Evolutionary conservation across 2,329 filamentous ascomycete genomes (phyloP), one percentile per base, ranked within the genome.

Genomic region (Aurifilum marmelostoma): DNA sequence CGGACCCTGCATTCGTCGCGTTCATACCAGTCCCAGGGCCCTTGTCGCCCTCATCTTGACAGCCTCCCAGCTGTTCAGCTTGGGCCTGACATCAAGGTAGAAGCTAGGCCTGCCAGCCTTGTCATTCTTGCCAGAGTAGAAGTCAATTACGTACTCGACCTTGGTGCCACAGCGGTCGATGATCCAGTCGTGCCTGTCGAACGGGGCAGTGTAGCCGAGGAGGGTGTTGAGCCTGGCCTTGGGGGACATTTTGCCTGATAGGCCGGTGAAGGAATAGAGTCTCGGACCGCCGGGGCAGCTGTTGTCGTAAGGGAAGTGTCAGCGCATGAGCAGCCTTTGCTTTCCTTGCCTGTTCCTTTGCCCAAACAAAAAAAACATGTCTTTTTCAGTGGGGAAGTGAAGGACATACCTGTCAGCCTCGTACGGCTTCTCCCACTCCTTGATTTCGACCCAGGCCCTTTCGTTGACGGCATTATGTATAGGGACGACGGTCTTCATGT

Each of bases 391-490:
- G n/a, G n/a, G 3, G 12, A n/a, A 18, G 4, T 2, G 3, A 37
- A 39, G 52, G 56, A 74, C 91, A 82, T 50, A 83, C 79, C 69
- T 87, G 79, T 2, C 82, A 74, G 74, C 76, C 5, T 79, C 80
- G 70, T 87, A 92, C 0, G 90, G 91, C 58, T 83, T 85, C 81
- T 99, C 96, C 96, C 96, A 99, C 59, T 87, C 83, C 74, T 92
- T 88, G 73, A 99, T 98, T 82, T 98, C 92, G 72, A 88, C 85
- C 96, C 96, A 99, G 0, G 96, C 96, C 56, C 93, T 86, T 86
- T 99, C 96, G 80, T 99, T 99, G 72, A 99, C 96, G 59, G 96
- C 96, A 78, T 99, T 99, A 82, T 99, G 96, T 75, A 98, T 98
- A 2, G 94, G 96, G 67, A 98, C 94, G 43, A 98, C 94, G 43